These are phyloP conservation scores for Coffea humblotiana DNA, from an alignment of 305 asterid genomes.

Conservation along the genomic window DNA sequence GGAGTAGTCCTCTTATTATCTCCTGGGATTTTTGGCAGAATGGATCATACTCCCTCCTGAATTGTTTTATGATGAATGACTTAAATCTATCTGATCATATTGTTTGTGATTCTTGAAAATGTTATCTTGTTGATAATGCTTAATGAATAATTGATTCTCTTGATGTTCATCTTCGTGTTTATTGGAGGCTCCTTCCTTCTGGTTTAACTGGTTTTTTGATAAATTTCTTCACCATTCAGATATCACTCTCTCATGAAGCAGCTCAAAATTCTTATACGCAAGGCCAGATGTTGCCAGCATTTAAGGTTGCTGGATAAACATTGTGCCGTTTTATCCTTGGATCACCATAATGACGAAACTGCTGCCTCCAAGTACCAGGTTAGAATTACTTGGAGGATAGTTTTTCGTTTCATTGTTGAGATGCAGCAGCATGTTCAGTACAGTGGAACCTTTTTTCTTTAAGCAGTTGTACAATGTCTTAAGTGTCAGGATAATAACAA, in stretches of 20 bases:
- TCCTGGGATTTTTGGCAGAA: not conserved
- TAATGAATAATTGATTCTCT: not conserved
- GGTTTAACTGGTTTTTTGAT: constrained; percentile 12
- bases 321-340: constrained; percentile 46
- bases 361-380: constrained; percentile 45
- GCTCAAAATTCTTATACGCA: constrained; percentile 61
- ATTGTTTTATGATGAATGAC: not conserved
- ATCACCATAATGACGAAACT: constrained; percentile 27
- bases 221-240: constrained; percentile 42
- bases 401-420: not conserved
- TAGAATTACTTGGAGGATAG: constrained; percentile 19
- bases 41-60: not conserved
- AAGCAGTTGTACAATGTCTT: too few relatives aligned
- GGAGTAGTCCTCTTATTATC: not conserved
- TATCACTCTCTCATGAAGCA: constrained; percentile 60
- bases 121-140: not conserved
- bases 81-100: not conserved
- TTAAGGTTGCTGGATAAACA: constrained; percentile 65
- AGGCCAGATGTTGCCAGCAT: constrained; percentile 31
- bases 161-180: not conserved
- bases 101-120: constrained; percentile 1
- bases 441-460: not conserved
- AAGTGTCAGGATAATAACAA: too few relatives aligned
- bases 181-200: not conserved
- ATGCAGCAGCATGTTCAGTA: not conserved